Evolutionary conservation across 768 basidiomycete genomes (phyloP), one percentile per base, ranked within the genome.

Genomic region (Asterophora parasitica): DNA sequence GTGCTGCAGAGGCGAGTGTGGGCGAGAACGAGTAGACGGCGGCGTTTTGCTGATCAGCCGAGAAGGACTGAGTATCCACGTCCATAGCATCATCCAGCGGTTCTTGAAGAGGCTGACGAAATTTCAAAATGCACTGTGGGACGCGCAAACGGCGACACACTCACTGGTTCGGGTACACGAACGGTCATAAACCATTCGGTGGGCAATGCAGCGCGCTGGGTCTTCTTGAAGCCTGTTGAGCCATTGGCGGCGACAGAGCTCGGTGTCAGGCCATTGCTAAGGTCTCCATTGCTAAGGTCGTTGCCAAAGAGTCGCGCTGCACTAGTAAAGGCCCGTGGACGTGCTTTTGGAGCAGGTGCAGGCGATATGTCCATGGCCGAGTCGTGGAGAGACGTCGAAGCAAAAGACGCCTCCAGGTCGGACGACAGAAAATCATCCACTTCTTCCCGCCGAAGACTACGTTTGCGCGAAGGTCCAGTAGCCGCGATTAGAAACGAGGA

Each of bases 321-420:
- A 49, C 76, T 82, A 0, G 85, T 87, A 47, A 78, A 80, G 19
- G 85, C 82, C 44, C 83, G 78, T 3, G 84, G 81, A 17, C 85
- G 79, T 31, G 62, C 64, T 54, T 62, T 65, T 44, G 60, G 48
- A 51, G 63, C 60, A 56, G 65, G 83, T 19, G 76, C 78, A 8
- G 89, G 89, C 3, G 88, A 91, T 39, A 92, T 84, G 58, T 91
- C 88, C 89, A 91, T 91, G 3, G 85, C 77, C 43, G 87, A 88
- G 59, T 86, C 75, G 39, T 91, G 68, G 6, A n/a, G 89, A 92
- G 63, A 91, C 51, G 77, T 87, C 26, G 88, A 89, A 6, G 86
- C 86, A 59, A 92, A 92, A 23, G 88, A 90, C 32, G 82, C 68
- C 61, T 92, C 89, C 39, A 89, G 76, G 58, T 88, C 87, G n/a